A percentile compares a stretch with the other conserved stretches of the same genome.
These are phyloP conservation scores for Scenedesmus sp. DNA, from an alignment of 163 green algal genomes.

Conservation along the genomic window DNA sequence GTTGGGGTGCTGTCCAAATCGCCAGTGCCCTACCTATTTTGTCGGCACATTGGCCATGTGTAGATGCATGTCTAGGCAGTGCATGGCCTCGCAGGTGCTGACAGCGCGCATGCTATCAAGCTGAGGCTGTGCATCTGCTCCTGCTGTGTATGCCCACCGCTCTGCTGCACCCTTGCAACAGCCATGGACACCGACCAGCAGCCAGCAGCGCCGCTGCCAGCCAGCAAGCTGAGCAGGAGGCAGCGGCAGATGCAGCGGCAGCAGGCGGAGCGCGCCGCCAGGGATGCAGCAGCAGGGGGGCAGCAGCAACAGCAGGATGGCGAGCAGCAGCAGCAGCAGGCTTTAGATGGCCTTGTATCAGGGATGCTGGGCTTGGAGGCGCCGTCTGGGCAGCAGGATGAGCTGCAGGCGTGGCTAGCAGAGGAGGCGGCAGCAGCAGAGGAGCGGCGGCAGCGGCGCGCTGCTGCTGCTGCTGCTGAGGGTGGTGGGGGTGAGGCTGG, in stretches of 20 bases:
- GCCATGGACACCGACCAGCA: conserved; percentile 14
- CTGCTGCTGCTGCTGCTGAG: conserved; percentile 5
- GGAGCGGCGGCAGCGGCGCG: conserved; percentile 10
- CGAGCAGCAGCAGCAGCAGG: conserved; percentile 18
- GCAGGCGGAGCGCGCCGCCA: not conserved
- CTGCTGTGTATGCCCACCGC: no score
- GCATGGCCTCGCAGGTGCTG: not conserved
- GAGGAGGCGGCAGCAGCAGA: conserved; percentile 19
- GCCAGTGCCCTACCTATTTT: no score
- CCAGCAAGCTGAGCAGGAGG: not conserved
- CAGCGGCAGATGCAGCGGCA: not conserved
- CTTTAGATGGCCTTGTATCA: conserved; percentile 12
- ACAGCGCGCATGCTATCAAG: no score
- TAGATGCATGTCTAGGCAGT: not conserved
- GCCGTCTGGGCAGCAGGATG: not conserved
- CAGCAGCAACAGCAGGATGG: not conserved
- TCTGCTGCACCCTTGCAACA: not conserved
- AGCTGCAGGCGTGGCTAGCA: conserved; percentile 24
- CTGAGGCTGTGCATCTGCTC: not conserved
- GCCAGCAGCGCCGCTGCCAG: not conserved
- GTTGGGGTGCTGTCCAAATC: not conserved
- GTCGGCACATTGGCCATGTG: no score
- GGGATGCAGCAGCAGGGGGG: not conserved
- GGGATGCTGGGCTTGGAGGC: conserved; percentile 12
- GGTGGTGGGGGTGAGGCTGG: not conserved